Percentiles rank a stretch among this genome's conserved stretches.
Conservation (phyloP, 2,329 filamentous ascomycete species). For the Sarocladiaceae sp. region DNA sequence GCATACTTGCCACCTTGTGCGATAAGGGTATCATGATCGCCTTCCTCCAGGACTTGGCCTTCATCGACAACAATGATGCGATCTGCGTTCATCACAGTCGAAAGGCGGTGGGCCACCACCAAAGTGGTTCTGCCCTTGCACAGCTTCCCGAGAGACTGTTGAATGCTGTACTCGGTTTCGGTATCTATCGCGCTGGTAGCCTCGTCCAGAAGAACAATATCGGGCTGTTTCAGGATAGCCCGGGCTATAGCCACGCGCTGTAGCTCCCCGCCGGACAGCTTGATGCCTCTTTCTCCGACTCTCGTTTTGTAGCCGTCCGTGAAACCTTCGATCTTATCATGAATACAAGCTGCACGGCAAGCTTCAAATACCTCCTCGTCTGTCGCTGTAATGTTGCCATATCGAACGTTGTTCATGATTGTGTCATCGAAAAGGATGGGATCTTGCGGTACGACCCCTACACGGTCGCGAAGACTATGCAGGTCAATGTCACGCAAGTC, state of each 20-base stretch:
- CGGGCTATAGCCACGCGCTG: conserved; percentile 64
- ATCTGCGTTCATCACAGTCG: conserved; percentile 65
- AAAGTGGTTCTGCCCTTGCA: conserved; percentile 60
- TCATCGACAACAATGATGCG: conserved; percentile 59
- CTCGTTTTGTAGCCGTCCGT: conserved; percentile 19
- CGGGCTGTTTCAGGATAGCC: conserved; percentile 66
- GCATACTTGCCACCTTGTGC: conserved; percentile 54
- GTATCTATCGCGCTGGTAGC: conserved; percentile 73
- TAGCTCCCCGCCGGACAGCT: conserved; percentile 60
- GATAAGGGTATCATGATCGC: conserved; percentile 54
- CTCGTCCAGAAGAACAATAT: conserved; percentile 72
- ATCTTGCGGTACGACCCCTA: conserved; percentile 51
- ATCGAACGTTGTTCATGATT: conserved; percentile 53
- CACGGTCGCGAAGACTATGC: conserved; percentile 43
- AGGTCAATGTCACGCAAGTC: conserved; percentile 49
- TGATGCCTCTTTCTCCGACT: conserved; percentile 26
- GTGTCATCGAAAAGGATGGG: conserved; percentile 52
- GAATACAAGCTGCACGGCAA: conserved; percentile 49
- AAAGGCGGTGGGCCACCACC: conserved; percentile 63
- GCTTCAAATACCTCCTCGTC: conserved; percentile 50
- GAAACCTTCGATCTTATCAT: conserved; percentile 51
- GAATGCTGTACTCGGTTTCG: conserved; percentile 61
- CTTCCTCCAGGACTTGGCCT: conserved; percentile 58
- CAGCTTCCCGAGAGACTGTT: conserved; percentile 51
- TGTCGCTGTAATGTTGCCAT: conserved; percentile 46